Evolutionary conservation across 2,329 filamentous ascomycete genomes (phyloP).

Genomic region (Trichoderma sp.): DNA sequence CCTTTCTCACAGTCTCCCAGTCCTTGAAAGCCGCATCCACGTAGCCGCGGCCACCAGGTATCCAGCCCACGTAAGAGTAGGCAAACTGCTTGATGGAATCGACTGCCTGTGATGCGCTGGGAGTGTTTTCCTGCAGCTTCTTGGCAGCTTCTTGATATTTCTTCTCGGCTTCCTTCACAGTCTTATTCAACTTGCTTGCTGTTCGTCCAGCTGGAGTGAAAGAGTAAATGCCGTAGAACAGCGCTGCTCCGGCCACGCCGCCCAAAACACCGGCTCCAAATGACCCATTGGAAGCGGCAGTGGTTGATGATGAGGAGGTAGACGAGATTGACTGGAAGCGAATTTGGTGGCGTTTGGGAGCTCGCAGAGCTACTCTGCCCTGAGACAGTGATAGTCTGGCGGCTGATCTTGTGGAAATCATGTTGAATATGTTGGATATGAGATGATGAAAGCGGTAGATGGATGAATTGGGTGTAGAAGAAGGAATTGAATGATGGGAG

Average conservation of each 20-base stretch:
- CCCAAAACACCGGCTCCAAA: conserved; percentile 44
- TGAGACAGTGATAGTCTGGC: conserved; percentile 4
- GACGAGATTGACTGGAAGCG: conserved; percentile 17
- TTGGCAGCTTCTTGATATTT: conserved; percentile 60
- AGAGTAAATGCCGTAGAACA: conserved; percentile 45
- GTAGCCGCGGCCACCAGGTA: conserved; percentile 68
- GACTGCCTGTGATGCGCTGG: conserved; percentile 65
- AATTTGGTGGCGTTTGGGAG: conserved; percentile 8
- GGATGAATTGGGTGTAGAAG: neutral
- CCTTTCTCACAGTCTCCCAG: conserved; percentile 63
- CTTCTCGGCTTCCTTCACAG: conserved; percentile 53
- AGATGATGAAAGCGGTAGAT: neutral
- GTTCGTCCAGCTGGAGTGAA: conserved; percentile 45
- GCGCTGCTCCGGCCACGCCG: conserved; percentile 42
- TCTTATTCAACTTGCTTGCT: conserved; percentile 45
- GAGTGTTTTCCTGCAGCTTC: conserved; percentile 60
- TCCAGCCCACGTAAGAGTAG: conserved; percentile 67
- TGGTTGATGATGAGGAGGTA: neutral
- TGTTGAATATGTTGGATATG: neutral
- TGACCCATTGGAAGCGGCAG: conserved; percentile 20
- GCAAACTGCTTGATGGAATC: conserved; percentile 63
- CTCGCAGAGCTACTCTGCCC: neutral
- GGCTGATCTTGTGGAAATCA: conserved; percentile 17
- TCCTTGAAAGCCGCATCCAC: conserved; percentile 70
- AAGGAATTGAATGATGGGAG: neutral